These are phyloP conservation scores for Ustilago loliicola DNA, from an alignment of 1,284 basidiomycete species.

Conservation along the genomic window DNA sequence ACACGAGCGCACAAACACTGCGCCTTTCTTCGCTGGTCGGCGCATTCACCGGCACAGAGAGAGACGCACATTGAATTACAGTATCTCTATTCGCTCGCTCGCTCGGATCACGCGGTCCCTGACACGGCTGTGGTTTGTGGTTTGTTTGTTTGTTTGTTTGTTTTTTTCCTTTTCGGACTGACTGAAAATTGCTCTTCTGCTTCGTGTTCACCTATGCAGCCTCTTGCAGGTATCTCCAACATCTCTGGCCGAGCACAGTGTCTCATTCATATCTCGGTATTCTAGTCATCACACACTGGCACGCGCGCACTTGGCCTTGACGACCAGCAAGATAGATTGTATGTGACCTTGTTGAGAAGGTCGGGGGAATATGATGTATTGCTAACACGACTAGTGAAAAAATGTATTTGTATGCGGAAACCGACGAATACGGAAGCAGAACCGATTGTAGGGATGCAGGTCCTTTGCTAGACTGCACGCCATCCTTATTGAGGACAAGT, in stretches of 20 bases:
- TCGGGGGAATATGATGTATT: constrained; percentile 52
- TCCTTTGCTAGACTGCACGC: constrained; percentile 18
- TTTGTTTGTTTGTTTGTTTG: not conserved
- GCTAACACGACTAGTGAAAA: constrained; percentile 32
- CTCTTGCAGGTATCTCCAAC: no score
- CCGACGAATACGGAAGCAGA: constrained; percentile 7
- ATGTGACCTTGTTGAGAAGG: constrained; percentile 67
- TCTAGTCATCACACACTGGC: not conserved
- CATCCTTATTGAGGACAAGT: not conserved
- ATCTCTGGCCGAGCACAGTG: not conserved
- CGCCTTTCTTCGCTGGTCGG: constrained; percentile 9
- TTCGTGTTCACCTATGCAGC: not conserved
- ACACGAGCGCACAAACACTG: no score
- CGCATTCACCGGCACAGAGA: not conserved
- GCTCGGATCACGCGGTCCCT: constrained; percentile 14
- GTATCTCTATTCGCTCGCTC: not conserved
- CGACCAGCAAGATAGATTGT: constrained; percentile 9
- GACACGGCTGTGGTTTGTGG: not conserved
- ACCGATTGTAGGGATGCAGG: constrained; percentile 28
- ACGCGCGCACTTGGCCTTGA: not conserved
- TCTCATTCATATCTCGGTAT: not conserved
- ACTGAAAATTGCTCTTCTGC: constrained; percentile 8
- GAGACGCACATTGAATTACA: constrained; percentile 9
- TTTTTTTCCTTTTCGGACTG: constrained; percentile 21
- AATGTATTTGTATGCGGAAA: constrained; percentile 10